Evolutionary conservation across 225 moss, liverwort and hornwort genomes (phyloP).

Genomic region (Takakia lepidozioides): DNA sequence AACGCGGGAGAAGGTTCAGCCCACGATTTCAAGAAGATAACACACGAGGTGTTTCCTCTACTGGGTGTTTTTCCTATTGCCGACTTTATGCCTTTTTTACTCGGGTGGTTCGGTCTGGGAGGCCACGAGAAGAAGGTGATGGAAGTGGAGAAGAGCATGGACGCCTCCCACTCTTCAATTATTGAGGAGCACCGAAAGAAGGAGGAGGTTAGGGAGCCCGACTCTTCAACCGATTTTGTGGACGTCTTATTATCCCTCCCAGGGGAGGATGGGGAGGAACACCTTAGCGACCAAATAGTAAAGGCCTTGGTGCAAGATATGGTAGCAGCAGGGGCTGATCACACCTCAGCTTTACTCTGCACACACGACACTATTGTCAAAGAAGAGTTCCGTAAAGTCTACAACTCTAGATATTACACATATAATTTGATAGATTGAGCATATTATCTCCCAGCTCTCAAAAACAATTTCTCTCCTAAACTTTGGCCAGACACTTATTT

Average conservation of each 20-base stretch:
- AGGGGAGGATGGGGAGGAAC: background rate
- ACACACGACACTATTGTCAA: too few relatives aligned
- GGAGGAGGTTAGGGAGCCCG: too few relatives aligned
- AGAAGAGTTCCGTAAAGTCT: too few relatives aligned
- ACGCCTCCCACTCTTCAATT: conserved; percentile 20
- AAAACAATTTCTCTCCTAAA: too few relatives aligned
- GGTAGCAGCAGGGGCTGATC: conserved; percentile 8
- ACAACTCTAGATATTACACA: too few relatives aligned
- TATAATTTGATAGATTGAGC: too few relatives aligned
- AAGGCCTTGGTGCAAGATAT: conserved; percentile 2
- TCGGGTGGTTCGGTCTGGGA: conserved; percentile 32
- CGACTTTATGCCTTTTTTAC: conserved; percentile 30
- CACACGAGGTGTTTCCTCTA: conserved; percentile 19
- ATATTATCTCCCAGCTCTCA: too few relatives aligned
- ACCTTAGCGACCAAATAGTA: conserved; percentile 6
- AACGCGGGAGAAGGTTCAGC: background rate
- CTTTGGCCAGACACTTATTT: too few relatives aligned
- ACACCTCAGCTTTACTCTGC: conserved; percentile 20
- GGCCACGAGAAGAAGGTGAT: conserved; percentile 14
- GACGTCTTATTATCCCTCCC: background rate
- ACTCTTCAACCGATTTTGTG: background rate
- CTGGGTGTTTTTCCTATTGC: conserved; percentile 32
- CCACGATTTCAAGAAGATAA: conserved; percentile 20
- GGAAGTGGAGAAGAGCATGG: conserved; percentile 21
- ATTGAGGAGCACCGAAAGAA: conserved; percentile 34